Evolutionary conservation across 2,329 filamentous ascomycete species (phyloP).

Genomic region (Ophiostoma piceae): DNA sequence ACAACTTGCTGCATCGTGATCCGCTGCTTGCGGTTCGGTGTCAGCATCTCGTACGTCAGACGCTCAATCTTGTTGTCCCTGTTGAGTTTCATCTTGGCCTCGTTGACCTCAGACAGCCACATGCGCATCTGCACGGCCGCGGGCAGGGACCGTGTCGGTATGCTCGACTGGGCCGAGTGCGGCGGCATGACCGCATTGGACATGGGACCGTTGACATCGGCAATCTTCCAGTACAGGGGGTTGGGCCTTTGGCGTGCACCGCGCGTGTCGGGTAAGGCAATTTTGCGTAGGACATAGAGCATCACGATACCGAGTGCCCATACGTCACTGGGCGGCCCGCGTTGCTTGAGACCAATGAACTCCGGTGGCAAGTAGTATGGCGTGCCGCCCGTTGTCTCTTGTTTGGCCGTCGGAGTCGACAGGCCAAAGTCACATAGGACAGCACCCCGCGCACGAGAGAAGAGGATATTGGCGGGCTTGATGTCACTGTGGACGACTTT

Average conservation of each 20-base stretch:
- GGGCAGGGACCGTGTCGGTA: conserved; percentile 24
- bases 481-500: conserved; percentile 57
- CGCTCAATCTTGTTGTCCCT: conserved; percentile 46
- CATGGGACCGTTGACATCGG: conserved; percentile 44
- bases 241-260: conserved; percentile 46
- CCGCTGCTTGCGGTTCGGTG: conserved; percentile 46
- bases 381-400: conserved; percentile 47
- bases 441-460: conserved; percentile 53
- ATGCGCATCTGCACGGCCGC: conserved; percentile 51
- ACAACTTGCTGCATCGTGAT: conserved; percentile 52
- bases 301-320: conserved; percentile 58
- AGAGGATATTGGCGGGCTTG: conserved; percentile 58
- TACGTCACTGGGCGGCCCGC: conserved; percentile 52
- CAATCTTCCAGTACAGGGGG: conserved; percentile 55
- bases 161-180: conserved; percentile 25
- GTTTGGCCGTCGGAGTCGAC: conserved; percentile 38
- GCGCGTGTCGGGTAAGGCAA: conserved; percentile 51
- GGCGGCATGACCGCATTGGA: conserved; percentile 21
- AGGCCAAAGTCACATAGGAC: conserved; percentile 58
- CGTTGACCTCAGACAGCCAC: conserved; percentile 51
- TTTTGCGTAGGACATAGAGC: conserved; percentile 54
- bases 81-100: conserved; percentile 45
- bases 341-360: conserved; percentile 51
- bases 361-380: conserved; percentile 59
- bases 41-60: conserved; percentile 51